Base-by-base conservation (phyloP, 2,329 filamentous ascomycete species). In the Aspergillus pseudonomiae region DNA sequence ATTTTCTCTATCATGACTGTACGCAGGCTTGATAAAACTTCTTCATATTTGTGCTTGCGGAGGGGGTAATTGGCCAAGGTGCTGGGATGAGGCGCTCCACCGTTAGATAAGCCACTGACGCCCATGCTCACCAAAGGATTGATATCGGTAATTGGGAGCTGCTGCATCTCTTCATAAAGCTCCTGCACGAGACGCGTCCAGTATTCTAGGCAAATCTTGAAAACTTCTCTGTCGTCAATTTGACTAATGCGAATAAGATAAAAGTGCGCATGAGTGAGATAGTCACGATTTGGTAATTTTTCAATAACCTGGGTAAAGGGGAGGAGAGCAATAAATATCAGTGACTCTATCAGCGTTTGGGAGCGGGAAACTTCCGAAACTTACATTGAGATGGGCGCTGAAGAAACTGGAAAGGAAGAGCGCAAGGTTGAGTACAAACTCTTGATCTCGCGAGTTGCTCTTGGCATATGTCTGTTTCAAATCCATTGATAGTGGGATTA, bases 1-100 rank as follows among this genome's bases (percentile, higher is more conserved):
- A 99, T 99, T 85, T 97, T 97, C 82, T 99, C 95, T 66, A 99
- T 98, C 95, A 99, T 99, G 68, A 99, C 95, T 28, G 94, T 91
- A 69, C 95, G 90, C 62, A 99, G 85, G 77, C 97, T 98, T 11
- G 94, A 94, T 57, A 99, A 83, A 24, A 99, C 91, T 75, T 97
- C 93, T 68, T 90, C 90, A 80, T 98, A 99, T 81, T 97, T 98
- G 85, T 99, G 94, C 83, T 99, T 99, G 65, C 96, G 90, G 52
- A 99, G 86, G 14, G 94, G 93, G 74, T 96, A 96, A 78, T 93
- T 96, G 71, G 89, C 90, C 66, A 98, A 84, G n/a, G 94, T 83
- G 59, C 84, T 87, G 1, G 94, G 93, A 75, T 97, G 93, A 57
- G 93, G 91, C 2, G 93, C 94, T 52, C 94, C 94, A 60, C 91